Conservation (phyloP, 768 basidiomycete species). For the Lactarius deliciosus region DNA sequence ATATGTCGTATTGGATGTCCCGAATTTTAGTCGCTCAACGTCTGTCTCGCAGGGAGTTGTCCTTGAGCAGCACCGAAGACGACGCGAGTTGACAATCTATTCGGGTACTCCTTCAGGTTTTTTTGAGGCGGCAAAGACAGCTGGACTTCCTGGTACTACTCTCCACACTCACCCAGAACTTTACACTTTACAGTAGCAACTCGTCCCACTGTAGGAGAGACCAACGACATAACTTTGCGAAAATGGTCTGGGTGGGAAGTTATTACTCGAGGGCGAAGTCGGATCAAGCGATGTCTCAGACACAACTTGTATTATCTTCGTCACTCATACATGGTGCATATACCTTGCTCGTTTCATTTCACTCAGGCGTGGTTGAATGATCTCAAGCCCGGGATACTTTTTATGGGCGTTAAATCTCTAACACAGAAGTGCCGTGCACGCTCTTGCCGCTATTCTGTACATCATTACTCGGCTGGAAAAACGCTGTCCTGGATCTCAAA, state of each 20-base stretch:
- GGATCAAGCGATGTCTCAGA: constrained; percentile 53
- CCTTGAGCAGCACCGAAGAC: constrained; percentile 63
- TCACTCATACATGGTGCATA: background rate
- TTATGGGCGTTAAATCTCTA: constrained; percentile 68
- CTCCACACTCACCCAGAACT: constrained; percentile 49
- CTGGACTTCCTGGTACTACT: constrained; percentile 45
- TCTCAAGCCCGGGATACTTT: constrained; percentile 65
- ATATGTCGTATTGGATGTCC: constrained; percentile 58
- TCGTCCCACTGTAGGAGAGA: constrained; percentile 43
- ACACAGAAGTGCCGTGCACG: constrained; percentile 71
- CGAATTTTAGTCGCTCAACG: constrained; percentile 59
- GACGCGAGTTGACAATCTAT: constrained; percentile 72
- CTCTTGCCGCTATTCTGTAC: constrained; percentile 60
- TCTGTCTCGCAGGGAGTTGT: constrained; percentile 64
- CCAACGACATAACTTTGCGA: constrained; percentile 35
- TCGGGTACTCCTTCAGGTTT: constrained; percentile 68
- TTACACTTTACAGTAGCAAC: constrained; percentile 44
- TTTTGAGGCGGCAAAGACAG: constrained; percentile 58
- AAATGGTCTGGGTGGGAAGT: constrained; percentile 48
- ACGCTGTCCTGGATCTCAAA: constrained; percentile 39
- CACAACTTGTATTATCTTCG: constrained; percentile 44
- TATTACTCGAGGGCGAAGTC: constrained; percentile 64
- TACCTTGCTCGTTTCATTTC: background rate
- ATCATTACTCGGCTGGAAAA: constrained; percentile 62
- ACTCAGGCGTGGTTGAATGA: constrained; percentile 41